Base-by-base conservation (phyloP, 176 grass and related monocot species). In the Cenchrus fungigraminus region DNA sequence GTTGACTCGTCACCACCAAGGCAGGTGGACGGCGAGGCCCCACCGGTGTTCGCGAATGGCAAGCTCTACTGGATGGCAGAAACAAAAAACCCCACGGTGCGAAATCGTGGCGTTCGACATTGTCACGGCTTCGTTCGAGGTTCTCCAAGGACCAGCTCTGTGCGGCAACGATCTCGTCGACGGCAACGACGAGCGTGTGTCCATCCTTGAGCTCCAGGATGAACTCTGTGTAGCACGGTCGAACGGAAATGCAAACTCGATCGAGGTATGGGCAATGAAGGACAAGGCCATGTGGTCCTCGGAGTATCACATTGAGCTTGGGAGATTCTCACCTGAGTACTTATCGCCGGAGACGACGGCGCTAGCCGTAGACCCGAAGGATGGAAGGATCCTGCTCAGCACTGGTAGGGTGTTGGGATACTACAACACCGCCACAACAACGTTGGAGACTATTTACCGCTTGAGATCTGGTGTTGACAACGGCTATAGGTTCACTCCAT, bases 1-100 rank as follows among this genome's bases (percentile, higher is more conserved):
- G 67, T 43, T 20, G 66, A 1, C 51, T 51, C 49, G 49, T 8
- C 79, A n/a, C 79, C 65, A 32, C 50, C 79, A 12, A 81, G 65
- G 16, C 29, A 64, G 8, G 78, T 43, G 19, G 79, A 34, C 12
- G 13, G 43, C 17, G 79, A 54, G 11, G 66, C 66, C 31, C 65
- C 51, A 13, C 34, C 79, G 9, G 31, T 44, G 63, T 56, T 42
- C 34, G 65, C 11, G 3, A 34, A 81, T 2, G 79, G 51, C 7
- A 81, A 70, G 37, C 31, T 82, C 34, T 69, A 70, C 20, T 82
- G 79, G 79, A 69, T 82, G 51, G 51, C 40, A 6, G 79, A 69
- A 32, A 49, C 25, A n/a, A 52, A 34, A 32, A 12, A 55, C 64
- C 40, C 37, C 1, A 2, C 34, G 50, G 50, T 81, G 79, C 4